These are phyloP conservation scores for Stephania cephalantha DNA, from an alignment of 164 flowering plant species.

Conservation along the genomic window DNA sequence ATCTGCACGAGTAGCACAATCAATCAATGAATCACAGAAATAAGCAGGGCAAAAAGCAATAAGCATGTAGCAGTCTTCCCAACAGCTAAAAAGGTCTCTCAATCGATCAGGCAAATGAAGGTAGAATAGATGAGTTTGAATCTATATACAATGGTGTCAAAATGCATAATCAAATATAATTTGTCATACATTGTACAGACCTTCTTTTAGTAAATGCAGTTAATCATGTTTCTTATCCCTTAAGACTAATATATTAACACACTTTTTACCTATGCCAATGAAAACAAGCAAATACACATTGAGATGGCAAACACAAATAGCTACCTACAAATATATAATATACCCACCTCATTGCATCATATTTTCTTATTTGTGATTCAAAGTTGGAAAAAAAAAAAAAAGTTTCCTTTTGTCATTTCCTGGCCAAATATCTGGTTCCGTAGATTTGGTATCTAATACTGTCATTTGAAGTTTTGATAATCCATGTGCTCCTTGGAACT, in stretches of 20 bases:
- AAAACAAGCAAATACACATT: too few relatives aligned
- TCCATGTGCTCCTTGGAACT: not conserved
- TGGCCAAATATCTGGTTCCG: not conserved
- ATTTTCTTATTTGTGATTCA: too few relatives aligned
- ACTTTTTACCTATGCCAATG: too few relatives aligned
- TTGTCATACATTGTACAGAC: not conserved
- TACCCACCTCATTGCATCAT: too few relatives aligned
- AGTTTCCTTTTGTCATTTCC: too few relatives aligned
- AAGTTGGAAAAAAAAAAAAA: too few relatives aligned
- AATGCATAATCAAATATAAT: not conserved
- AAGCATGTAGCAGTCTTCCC: not conserved
- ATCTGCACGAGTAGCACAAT: conserved; percentile 29
- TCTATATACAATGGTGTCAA: not conserved
- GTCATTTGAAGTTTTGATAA: not conserved
- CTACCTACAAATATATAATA: too few relatives aligned
- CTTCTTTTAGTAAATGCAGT: not conserved
- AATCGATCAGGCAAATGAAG: not conserved
- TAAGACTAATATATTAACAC: too few relatives aligned
- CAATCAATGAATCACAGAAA: not conserved
- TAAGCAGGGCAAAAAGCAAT: not conserved
- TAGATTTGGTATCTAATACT: not conserved
- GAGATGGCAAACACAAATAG: too few relatives aligned
- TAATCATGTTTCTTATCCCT: too few relatives aligned
- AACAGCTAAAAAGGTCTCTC: not conserved
- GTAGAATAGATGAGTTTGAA: not conserved